These are phyloP conservation scores for Perilla frutescens DNA, from an alignment of 257 asterid genomes.

Conservation along the genomic window DNA sequence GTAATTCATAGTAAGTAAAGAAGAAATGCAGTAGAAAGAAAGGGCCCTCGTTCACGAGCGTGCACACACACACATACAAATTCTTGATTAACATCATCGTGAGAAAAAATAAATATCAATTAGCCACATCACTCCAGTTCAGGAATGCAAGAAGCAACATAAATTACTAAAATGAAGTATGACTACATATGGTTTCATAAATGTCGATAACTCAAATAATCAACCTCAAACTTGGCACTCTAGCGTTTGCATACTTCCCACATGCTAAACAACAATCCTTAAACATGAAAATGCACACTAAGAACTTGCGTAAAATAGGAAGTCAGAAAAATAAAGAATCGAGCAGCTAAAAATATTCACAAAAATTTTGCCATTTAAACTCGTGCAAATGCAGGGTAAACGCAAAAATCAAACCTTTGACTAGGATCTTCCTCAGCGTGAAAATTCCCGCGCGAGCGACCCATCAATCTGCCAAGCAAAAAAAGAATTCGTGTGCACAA, in stretches of 20 bases:
- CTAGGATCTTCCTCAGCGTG: conserved; percentile 83
- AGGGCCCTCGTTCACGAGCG: too few species aligned
- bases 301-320: not conserved
- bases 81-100: conserved; percentile 1
- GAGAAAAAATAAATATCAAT: not conserved
- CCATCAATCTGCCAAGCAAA: conserved; percentile 58
- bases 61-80: not conserved
- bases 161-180: conserved; percentile 11
- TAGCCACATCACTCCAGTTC: not conserved
- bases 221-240: conserved; percentile 4
- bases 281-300: not conserved
- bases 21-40: not conserved
- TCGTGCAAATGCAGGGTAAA: conserved; percentile 20
- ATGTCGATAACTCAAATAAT: not conserved
- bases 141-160: conserved; percentile 21
- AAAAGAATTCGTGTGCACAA: conserved; percentile 10
- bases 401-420: conserved; percentile 60
- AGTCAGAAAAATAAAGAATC: not conserved
- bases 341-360: conserved; percentile 1
- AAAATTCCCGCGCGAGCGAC: conserved; percentile 87
- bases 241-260: conserved; percentile 4
- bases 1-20: not conserved
- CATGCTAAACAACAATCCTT: not conserved
- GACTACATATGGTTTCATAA: not conserved
- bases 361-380: not conserved